Base-by-base conservation (phyloP, 495 filamentous ascomycete species). In the Hypoxylon crocopeplum region DNA sequence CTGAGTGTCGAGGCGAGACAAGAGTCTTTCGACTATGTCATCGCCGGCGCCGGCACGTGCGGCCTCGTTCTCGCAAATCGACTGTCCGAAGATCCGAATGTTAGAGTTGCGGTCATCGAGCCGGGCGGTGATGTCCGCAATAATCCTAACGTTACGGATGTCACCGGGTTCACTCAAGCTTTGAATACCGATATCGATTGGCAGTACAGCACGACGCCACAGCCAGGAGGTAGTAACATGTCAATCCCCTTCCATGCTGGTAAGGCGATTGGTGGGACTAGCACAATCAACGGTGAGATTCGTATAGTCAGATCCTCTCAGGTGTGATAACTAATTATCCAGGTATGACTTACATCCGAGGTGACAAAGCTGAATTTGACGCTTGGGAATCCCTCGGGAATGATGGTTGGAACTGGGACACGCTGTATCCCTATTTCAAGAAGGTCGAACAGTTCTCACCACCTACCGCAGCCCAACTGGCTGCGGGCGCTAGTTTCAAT, bases 371-470 rank as follows among this genome's bases (percentile, higher is more conserved):
- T 6, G 83, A 87, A 38, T 86, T 84, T 48, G 80, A 87, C 64
- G 73, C 77, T 22, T 88, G 86, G 86, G 80, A 79, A 38, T 70
- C 74, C 11, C 76, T 84, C 11, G 84, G 84, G 2, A 80, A 79
- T 21, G 62, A 70, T 10, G 79, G 81, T 10, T 88, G 84, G 85
- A 79, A 75, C n/a, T 86, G 84, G 82, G 71, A 84, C 0, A 50
- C 53, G 0, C 21, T 75, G 5, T 68, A 66, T 40, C 55, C 58
- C 0, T 76, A 75, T 57, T 82, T 81, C 30, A 74, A 76, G 42
- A 80, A 79, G 63, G 74, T 72, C 19, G 72, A 80, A 15, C 38
- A 59, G 5, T 75, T 77, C 13, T 69, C 69, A 2, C 25, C 72
- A 0, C 79, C 81, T 0, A 73, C 67, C 13, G 21, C 50, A n/a